phyloP scores from a whole-genome alignment of 148 eudicot genomes.

The Talinum fruticosum region DNA sequence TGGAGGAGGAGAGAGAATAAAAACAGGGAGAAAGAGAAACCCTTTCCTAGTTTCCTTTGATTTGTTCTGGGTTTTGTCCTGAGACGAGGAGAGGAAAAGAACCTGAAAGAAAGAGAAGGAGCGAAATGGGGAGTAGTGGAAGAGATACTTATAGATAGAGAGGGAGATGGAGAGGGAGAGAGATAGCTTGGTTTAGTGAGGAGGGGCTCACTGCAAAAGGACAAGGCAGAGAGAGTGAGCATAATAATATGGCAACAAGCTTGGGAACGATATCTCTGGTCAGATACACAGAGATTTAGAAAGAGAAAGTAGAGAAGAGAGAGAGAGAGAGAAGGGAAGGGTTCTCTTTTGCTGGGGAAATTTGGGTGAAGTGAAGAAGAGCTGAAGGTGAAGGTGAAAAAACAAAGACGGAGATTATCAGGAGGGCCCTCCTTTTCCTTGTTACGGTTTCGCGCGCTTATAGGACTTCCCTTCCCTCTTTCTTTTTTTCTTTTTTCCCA shows the following conservation, averaged over 20 bases:
- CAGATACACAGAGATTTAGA: conserved; percentile 7
- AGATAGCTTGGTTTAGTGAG: background rate
- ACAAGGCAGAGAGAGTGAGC: conserved; percentile 1
- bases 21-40: background rate
- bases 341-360: background rate
- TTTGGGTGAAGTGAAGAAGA: background rate
- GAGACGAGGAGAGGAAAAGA: background rate
- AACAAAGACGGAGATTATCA: background rate
- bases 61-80: background rate
- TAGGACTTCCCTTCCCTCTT: background rate
- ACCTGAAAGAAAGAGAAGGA: background rate
- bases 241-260: background rate
- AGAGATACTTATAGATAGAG: background rate
- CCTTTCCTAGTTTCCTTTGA: background rate
- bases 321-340: background rate
- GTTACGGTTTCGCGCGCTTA: background rate
- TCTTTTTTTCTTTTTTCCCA: no score
- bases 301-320: conserved; percentile 5
- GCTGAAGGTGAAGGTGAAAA: background rate
- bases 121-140: background rate
- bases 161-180: background rate
- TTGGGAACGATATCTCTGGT: background rate
- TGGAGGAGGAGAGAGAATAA: background rate
- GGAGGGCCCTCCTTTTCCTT: background rate
- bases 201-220: conserved; percentile 10